Conservation (phyloP, 1,284 basidiomycete genomes). For the Sphagnurus paluster region DNA sequence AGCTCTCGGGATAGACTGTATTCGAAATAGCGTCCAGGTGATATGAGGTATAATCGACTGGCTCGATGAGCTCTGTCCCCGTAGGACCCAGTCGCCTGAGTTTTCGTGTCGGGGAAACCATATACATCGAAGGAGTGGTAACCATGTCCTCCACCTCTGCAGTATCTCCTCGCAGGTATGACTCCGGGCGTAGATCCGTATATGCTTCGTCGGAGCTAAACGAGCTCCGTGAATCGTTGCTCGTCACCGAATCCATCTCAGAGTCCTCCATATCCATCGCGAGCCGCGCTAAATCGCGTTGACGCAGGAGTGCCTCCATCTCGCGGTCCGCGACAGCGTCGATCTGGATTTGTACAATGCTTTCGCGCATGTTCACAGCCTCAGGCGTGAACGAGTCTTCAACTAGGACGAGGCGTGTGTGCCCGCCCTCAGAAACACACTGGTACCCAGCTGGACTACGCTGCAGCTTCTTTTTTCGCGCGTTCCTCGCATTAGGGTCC, state of each 20-base stretch:
- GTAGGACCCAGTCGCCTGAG: conserved; percentile 9
- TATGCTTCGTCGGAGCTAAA: no score
- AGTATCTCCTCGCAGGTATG: conserved; percentile 12
- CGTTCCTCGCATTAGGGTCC: no score
- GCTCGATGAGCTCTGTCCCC: conserved; percentile 16
- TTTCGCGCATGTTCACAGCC: conserved; percentile 8
- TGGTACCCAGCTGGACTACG: conserved; percentile 15
- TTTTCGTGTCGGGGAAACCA: neutral
- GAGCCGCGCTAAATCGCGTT: conserved; percentile 1
- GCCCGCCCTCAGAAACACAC: conserved; percentile 11
- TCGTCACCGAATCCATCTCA: conserved; percentile 3
- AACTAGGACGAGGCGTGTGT: conserved; percentile 12
- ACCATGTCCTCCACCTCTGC: conserved; percentile 7
- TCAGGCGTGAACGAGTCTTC: conserved; percentile 15
- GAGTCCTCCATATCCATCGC: conserved; percentile 2
- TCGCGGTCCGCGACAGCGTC: conserved; percentile 15
- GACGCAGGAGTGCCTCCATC: conserved; percentile 12
- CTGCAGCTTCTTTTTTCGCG: conserved; percentile 17
- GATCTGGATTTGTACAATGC: conserved; percentile 7
- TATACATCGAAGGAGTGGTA: neutral
- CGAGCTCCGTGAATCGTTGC: neutral
- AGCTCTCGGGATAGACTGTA: conserved; percentile 7
- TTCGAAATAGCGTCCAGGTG: neutral
- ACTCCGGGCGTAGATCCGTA: no score
- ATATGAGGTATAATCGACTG: conserved; percentile 1